These are phyloP conservation scores for Pterocarpus santalinus DNA, from an alignment of 306 rosid species.

Conservation along the genomic window DNA sequence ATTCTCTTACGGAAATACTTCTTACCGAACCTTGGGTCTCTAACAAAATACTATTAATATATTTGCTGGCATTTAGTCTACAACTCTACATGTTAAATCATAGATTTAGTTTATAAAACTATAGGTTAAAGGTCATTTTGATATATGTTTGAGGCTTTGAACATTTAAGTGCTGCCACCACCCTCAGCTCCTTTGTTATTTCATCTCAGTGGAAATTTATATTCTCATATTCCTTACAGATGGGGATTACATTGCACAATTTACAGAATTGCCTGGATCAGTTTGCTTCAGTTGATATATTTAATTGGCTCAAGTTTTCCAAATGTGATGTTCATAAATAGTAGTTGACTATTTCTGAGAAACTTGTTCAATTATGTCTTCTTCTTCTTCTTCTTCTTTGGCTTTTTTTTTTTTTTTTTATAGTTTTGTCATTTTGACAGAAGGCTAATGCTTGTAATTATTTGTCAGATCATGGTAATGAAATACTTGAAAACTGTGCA, in stretches of 20 bases:
- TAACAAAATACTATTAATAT: too few species aligned
- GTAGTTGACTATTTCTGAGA: background rate
- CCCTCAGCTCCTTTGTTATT: constrained; percentile 5
- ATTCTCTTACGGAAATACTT: too few species aligned
- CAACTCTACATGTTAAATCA: background rate
- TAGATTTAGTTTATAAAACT: constrained; percentile 1
- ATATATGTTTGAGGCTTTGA: constrained; percentile 1
- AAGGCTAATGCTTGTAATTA: constrained; percentile 31
- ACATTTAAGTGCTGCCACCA: constrained; percentile 1
- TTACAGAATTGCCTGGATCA: constrained; percentile 7
- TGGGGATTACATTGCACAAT: constrained; percentile 16
- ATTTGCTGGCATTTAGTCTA: background rate
- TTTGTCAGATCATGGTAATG: constrained; percentile 78
- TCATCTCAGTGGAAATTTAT: constrained; percentile 18
- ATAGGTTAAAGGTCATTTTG: background rate
- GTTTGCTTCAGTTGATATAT: constrained; percentile 4
- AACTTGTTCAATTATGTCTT: constrained; percentile 11
- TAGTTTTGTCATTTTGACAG: constrained; percentile 29
- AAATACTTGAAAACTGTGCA: constrained; percentile 83
- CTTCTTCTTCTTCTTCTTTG: background rate
- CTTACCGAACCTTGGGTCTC: too few species aligned
- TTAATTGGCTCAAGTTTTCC: background rate
- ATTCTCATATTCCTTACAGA: constrained; percentile 1
- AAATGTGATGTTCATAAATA: background rate
- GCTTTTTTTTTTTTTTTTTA: background rate